Evolutionary conservation across 2,329 filamentous ascomycete genomes (phyloP), one percentile per base, ranked within the genome.

Genomic region (Alternaria sp.): DNA sequence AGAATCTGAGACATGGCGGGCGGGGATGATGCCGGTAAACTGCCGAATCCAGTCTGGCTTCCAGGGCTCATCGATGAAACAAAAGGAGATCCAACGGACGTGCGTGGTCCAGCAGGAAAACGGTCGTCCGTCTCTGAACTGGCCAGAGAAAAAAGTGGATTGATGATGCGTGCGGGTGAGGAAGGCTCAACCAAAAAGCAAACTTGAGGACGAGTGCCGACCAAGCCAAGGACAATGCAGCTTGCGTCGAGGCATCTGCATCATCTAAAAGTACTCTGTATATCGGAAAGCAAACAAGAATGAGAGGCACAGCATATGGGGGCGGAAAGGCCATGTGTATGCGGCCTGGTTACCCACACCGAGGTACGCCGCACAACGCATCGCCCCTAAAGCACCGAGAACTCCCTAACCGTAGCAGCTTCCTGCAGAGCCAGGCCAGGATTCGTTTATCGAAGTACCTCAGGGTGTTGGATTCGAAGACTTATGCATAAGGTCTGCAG

Each of bases 21-120:
- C 67, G 61, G 63, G 69, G 69, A 63, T 72, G 49, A 66, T 70
- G 68, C 69, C 45, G 50, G 69, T 56, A 52, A 55, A 62, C 19
- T 65, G 51, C 67, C 68, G 59, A 53, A 63, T 65, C 50, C 57
- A 61, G 61, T 57, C 57, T 63, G 40, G 49, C 46, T n/a, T 63
- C 30, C 66, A 61, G 61, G 62, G 63, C 56, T 67, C 49, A 40
- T 57, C 61, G 67, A 59, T 63, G 67, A 59, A 63, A 59, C 51
- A 30, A 57, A 57, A 61, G 58, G 46, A 32, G n/a, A 61, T 51
- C 15, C 30, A 54, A 44, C 43, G 46, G 59, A 56, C n/a, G 23
- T n/a, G 32, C n/a, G 19, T 51, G 25, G 54, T 36, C 43, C 44
- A 50, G 57, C 45, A 51, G 40, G 26, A 49, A 57, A 28, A 25